A percentile compares a stretch with the other conserved stretches of the same genome.
Conservation (phyloP, 805 yeast genomes). For the Helenozyma rhizophorensis region DNA sequence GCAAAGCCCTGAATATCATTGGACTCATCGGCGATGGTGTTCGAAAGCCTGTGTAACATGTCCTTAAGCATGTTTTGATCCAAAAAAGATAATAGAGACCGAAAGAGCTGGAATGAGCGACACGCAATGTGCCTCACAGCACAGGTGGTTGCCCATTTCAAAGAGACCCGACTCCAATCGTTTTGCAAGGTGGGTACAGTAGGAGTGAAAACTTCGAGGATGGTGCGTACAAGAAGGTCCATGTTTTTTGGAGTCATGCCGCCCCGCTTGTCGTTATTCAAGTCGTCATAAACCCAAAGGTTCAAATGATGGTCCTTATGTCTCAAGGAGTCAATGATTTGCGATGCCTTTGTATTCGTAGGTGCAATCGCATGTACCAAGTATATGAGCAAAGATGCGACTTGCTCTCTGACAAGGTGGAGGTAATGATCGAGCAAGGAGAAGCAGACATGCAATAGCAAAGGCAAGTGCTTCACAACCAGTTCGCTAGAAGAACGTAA, state of each 20-base stretch:
- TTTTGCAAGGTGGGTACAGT: slow-evolving; percentile 54
- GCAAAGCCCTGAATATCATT: slow-evolving; percentile 93
- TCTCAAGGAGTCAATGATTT: slow-evolving; percentile 55
- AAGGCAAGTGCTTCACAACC: slow-evolving; percentile 57
- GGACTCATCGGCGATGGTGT: slow-evolving; percentile 86
- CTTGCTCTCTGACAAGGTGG: slow-evolving; percentile 78
- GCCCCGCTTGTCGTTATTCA: slow-evolving; percentile 60
- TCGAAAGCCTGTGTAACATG: slow-evolving; percentile 88
- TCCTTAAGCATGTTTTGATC: slow-evolving; percentile 89
- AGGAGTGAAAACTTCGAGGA: slow-evolving; percentile 52
- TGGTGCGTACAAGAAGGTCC: slow-evolving; percentile 67
- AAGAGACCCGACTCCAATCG: slow-evolving; percentile 80
- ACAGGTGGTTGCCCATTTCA: slow-evolving; percentile 95
- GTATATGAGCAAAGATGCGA: slow-evolving; percentile 69
- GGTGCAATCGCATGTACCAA: slow-evolving; percentile 62
- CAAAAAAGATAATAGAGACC: slow-evolving; percentile 74
- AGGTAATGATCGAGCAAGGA: slow-evolving; percentile 86
- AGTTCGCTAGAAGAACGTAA: slow-evolving; percentile 63
- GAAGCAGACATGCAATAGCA: slow-evolving; percentile 73
- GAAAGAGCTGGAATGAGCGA: slow-evolving; percentile 87
- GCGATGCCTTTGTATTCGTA: slow-evolving; percentile 49
- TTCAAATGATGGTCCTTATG: slow-evolving; percentile 40
- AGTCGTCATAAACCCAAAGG: slow-evolving; percentile 85
- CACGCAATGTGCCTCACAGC: slow-evolving; percentile 97
- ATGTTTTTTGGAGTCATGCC: slow-evolving; percentile 86